Evolutionary conservation across 495 filamentous ascomycete genomes (phyloP).

Genomic region (Filosporella fistucella): DNA sequence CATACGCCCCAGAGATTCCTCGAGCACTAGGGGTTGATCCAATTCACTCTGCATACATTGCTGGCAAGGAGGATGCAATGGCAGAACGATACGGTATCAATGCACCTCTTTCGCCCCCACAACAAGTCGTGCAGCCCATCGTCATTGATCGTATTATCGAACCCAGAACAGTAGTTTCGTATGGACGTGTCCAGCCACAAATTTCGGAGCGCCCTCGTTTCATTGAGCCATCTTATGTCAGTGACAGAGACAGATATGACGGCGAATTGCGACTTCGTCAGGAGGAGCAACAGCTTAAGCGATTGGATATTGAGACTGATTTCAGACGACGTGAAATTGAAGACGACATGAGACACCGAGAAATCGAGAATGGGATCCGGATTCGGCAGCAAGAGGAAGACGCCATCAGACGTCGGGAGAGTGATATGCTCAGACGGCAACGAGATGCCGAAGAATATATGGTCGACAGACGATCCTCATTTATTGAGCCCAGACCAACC

Average conservation of each 20-base stretch:
- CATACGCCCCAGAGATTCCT: slow-evolving; percentile 16
- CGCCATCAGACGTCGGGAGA: no score
- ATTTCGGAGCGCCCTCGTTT: slow-evolving; percentile 4
- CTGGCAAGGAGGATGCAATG: slow-evolving; percentile 17
- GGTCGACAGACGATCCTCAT: no score
- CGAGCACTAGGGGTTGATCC: slow-evolving; percentile 4
- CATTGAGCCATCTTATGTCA: background rate
- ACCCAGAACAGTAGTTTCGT: slow-evolving; percentile 8
- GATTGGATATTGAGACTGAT: no score
- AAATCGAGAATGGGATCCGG: no score
- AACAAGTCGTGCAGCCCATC: background rate
- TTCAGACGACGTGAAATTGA: no score
- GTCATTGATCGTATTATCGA: slow-evolving; percentile 12
- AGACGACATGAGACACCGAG: no score
- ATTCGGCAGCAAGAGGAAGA: no score
- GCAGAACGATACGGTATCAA: slow-evolving; percentile 9
- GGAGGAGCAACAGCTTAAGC: slow-evolving; percentile 1
- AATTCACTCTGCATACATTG: slow-evolving; percentile 19
- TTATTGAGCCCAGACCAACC: no score
- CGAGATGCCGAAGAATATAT: slow-evolving; percentile 20
- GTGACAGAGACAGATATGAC: slow-evolving; percentile 11
- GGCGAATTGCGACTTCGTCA: slow-evolving; percentile 7
- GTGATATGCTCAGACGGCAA: no score
- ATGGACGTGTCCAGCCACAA: slow-evolving; percentile 8
- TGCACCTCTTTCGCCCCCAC: slow-evolving; percentile 4